phyloP scores from a whole-genome alignment of 192 early-diverging fungal genomes.

The Umbelopsis isabellina region DNA sequence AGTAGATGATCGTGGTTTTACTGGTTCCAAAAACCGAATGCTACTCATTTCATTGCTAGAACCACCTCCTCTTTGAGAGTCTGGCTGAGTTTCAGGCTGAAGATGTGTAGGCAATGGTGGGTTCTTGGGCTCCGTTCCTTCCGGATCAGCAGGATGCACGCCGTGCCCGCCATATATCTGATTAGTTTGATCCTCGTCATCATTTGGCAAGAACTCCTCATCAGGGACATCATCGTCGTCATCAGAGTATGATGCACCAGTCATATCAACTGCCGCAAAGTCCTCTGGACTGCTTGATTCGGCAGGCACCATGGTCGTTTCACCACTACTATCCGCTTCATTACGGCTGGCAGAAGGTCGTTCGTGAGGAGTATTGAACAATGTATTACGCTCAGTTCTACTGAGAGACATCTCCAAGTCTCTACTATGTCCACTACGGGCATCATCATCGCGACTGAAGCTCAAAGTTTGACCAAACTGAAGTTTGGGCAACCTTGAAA shows the following conservation, averaged over 20 bases:
- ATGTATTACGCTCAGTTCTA: conserved; percentile 28
- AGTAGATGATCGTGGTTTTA: conserved; percentile 27
- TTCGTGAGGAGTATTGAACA: conserved; percentile 33
- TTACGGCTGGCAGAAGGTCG: background rate
- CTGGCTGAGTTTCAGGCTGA: background rate
- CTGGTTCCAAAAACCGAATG: conserved; percentile 40
- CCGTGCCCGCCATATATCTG: background rate
- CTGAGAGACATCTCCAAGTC: conserved; percentile 22
- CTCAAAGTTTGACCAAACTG: conserved; percentile 33
- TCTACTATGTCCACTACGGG: conserved; percentile 6
- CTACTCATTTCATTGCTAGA: conserved; percentile 19
- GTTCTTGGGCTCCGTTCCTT: too few relatives aligned
- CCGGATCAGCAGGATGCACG: background rate
- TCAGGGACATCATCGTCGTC: conserved; percentile 24
- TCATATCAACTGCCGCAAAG: conserved; percentile 16
- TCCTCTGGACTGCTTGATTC: conserved; percentile 7
- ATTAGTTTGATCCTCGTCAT: background rate
- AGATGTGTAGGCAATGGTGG: background rate
- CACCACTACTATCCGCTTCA: background rate
- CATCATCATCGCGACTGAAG: conserved; percentile 26
- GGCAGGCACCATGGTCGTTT: conserved; percentile 1
- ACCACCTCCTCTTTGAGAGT: background rate
- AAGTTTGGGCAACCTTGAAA: conserved; percentile 35
- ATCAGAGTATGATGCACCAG: conserved; percentile 8
- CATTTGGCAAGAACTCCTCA: conserved; percentile 27